phyloP scores from a whole-genome alignment of 306 rosid species.

The Pyrus bretschneideri region DNA sequence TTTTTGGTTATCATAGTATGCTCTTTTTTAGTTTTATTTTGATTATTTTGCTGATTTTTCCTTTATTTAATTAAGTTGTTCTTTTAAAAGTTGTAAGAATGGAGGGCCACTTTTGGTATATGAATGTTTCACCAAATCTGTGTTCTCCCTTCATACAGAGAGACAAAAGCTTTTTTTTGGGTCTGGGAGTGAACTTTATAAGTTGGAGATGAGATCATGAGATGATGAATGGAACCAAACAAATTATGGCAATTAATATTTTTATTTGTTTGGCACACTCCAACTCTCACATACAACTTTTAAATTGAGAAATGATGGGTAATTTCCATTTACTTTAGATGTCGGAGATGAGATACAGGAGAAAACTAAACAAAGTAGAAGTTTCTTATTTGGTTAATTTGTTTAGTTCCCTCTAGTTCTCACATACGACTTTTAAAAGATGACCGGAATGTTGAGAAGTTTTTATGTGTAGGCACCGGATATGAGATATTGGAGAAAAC shows the following conservation, averaged over 20 bases:
- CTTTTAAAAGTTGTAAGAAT: too few relatives aligned
- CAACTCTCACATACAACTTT: neutral
- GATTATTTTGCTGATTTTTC: too few relatives aligned
- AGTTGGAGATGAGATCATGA: slow-evolving; percentile 5
- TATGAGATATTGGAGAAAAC: slow-evolving; percentile 5
- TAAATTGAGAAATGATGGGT: neutral
- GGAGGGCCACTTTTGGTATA: too few relatives aligned
- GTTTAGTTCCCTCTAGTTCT: slow-evolving; percentile 1
- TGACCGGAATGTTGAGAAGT: too few relatives aligned
- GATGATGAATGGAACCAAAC: slow-evolving; percentile 15
- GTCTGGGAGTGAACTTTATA: neutral
- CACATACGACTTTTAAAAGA: neutral
- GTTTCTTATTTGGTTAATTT: neutral
- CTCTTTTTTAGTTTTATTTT: too few relatives aligned
- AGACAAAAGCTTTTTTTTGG: neutral
- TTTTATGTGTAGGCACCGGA: neutral
- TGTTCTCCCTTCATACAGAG: too few relatives aligned
- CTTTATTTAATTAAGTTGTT: too few relatives aligned
- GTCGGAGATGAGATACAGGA: slow-evolving; percentile 1
- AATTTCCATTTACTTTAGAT: neutral
- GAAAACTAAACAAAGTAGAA: neutral
- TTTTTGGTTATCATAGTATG: too few relatives aligned
- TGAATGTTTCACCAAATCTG: too few relatives aligned
- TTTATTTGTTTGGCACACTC: neutral
- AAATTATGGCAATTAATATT: neutral